These are phyloP conservation scores for Coelomomyces lativittatus DNA, from an alignment of 371 early-diverging fungal genomes.

Conservation along the genomic window DNA sequence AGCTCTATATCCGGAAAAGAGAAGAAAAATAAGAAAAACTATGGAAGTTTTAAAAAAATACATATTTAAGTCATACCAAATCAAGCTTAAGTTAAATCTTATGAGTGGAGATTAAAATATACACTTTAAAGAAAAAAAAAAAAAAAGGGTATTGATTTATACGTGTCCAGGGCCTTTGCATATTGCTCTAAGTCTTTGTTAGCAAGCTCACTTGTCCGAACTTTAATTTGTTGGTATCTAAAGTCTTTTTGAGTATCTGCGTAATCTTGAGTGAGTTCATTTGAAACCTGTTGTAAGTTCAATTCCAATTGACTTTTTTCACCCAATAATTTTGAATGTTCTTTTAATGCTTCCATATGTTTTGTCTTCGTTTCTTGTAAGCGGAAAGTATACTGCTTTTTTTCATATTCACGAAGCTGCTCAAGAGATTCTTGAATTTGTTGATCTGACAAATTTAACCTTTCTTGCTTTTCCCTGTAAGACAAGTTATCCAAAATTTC, in stretches of 20 bases:
- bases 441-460: constrained; percentile 9
- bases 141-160: too few relatives aligned
- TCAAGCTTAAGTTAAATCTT: too few relatives aligned
- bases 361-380: constrained; percentile 12
- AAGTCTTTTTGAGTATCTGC: constrained; percentile 51
- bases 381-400: constrained; percentile 8
- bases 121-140: constrained; percentile 1
- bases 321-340: constrained; percentile 58
- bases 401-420: constrained; percentile 11
- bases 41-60: not conserved
- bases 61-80: too few relatives aligned
- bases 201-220: constrained; percentile 60
- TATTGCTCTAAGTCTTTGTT: constrained; percentile 68
- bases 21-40: not conserved
- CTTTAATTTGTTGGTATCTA: constrained; percentile 40
- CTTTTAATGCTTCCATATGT: constrained; percentile 21
- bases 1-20: constrained; percentile 46
- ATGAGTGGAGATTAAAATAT: not conserved
- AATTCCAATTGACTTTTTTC: constrained; percentile 68
- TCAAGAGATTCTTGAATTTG: constrained; percentile 20
- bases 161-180: constrained; percentile 62
- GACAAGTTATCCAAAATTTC: constrained; percentile 1
- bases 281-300: constrained; percentile 28
- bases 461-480: constrained; percentile 3
- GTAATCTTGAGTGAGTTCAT: constrained; percentile 58